These are phyloP conservation scores for Annulohypoxylon stygium DNA, from an alignment of 495 filamentous ascomycete genomes.

Conservation along the genomic window DNA sequence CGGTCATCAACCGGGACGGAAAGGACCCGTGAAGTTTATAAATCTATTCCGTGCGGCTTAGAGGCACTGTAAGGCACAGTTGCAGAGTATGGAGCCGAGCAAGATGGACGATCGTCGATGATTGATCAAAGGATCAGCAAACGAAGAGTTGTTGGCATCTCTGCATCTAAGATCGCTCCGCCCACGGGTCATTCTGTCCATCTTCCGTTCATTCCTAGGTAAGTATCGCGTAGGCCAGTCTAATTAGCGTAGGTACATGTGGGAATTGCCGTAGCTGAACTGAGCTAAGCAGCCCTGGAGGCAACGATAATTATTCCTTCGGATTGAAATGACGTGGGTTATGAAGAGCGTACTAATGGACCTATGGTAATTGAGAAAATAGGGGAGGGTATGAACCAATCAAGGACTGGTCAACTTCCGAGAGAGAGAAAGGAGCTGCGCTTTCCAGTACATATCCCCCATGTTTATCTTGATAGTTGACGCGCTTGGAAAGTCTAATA, in stretches of 20 bases:
- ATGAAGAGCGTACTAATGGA: slow-evolving; percentile 3
- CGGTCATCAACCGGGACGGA: slow-evolving; percentile 28
- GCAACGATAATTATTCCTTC: slow-evolving; percentile 34
- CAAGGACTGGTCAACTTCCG: slow-evolving; percentile 20
- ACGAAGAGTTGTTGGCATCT: slow-evolving; percentile 26
- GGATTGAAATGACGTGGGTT: slow-evolving; percentile 40
- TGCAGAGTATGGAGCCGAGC: slow-evolving; percentile 17
- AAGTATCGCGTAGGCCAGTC: slow-evolving; percentile 13
- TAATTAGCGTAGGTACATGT: neutral
- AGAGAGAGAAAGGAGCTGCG: slow-evolving; percentile 24
- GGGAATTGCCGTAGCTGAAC: slow-evolving; percentile 1
- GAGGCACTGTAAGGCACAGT: slow-evolving; percentile 14
- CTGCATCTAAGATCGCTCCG: slow-evolving; percentile 25
- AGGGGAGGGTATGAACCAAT: slow-evolving; percentile 36
- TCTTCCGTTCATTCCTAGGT: neutral
- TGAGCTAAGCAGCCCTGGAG: slow-evolving; percentile 4
- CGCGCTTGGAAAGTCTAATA: slow-evolving; percentile 38
- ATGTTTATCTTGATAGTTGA: slow-evolving; percentile 28
- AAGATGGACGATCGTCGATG: slow-evolving; percentile 38
- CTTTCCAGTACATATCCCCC: neutral
- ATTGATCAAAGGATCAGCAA: slow-evolving; percentile 35
- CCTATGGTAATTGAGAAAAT: slow-evolving; percentile 23
- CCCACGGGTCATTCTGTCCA: slow-evolving; percentile 18
- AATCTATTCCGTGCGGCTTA: slow-evolving; percentile 14
- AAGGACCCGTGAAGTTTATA: slow-evolving; percentile 12